A percentile compares a stretch with the other conserved stretches of the same genome.
These are phyloP conservation scores for Tylopilus subfusipes DNA, from an alignment of 768 basidiomycete species.

Conservation along the genomic window DNA sequence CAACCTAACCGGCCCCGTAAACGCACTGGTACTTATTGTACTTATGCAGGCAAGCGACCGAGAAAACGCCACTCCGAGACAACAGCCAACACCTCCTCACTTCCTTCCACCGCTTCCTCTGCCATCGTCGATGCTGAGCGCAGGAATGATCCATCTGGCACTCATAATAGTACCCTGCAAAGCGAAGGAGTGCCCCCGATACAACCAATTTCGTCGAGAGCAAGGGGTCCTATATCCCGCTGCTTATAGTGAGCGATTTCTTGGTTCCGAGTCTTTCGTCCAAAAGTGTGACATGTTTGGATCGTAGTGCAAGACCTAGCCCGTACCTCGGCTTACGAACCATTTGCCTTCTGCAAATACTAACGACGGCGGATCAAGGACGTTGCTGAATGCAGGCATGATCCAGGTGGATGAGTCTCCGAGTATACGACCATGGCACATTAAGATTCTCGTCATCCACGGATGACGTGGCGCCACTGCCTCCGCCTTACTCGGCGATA, in stretches of 20 bases:
- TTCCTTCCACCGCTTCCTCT: too few species aligned
- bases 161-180: too few species aligned
- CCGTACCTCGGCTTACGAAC: not conserved
- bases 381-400: not conserved
- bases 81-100: too few species aligned
- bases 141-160: too few species aligned
- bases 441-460: not conserved
- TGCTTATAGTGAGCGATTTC: not conserved
- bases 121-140: too few species aligned
- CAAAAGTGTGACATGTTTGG: not conserved
- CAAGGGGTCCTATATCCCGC: too few species aligned
- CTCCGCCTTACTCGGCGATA: not conserved
- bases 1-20: too few species aligned
- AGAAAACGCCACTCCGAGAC: too few species aligned
- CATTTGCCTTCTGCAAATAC: not conserved
- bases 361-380: not conserved
- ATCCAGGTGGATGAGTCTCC: not conserved
- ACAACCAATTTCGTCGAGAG: too few species aligned
- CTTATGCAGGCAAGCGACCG: too few species aligned
- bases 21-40: too few species aligned
- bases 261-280: not conserved
- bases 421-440: not conserved
- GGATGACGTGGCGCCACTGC: not conserved
- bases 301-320: not conserved
- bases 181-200: too few species aligned